Evolutionary conservation across 1,284 basidiomycete genomes (phyloP).

Genomic region (Sutorius eximius): DNA sequence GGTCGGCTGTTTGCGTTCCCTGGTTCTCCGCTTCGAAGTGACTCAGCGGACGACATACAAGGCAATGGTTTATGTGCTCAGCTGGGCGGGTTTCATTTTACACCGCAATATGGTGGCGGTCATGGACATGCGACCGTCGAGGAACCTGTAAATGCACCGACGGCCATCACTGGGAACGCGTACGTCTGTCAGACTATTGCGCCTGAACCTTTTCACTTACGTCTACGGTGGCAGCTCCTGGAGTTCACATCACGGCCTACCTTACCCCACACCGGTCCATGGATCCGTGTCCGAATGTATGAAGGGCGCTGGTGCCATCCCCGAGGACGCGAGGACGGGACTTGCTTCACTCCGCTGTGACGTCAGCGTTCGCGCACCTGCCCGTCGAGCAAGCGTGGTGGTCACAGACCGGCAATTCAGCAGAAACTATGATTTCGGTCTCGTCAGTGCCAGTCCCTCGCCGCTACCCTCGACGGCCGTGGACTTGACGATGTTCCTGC

Average conservation of each 20-base stretch:
- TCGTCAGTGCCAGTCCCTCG: slow-evolving; percentile 9
- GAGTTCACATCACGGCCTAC: slow-evolving; percentile 24
- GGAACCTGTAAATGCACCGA: slow-evolving; percentile 25
- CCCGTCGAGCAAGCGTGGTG: slow-evolving; percentile 19
- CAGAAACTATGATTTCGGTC: slow-evolving; percentile 7
- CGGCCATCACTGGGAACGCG: slow-evolving; percentile 28
- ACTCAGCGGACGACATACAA: slow-evolving; percentile 27
- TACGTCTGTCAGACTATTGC: slow-evolving; percentile 21
- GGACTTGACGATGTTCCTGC: slow-evolving; percentile 18
- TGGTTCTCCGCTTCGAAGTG: slow-evolving; percentile 9
- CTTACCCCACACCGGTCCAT: slow-evolving; percentile 25
- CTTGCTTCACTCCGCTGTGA: slow-evolving; percentile 22
- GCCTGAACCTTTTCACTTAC: slow-evolving; percentile 23
- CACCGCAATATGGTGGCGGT: slow-evolving; percentile 9
- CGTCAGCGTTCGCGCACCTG: slow-evolving; percentile 21
- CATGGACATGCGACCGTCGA: slow-evolving; percentile 19
- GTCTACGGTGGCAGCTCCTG: slow-evolving; percentile 29
- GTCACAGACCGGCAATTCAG: slow-evolving; percentile 15
- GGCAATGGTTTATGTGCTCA: slow-evolving; percentile 24
- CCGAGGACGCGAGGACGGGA: slow-evolving; percentile 31
- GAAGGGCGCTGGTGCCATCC: slow-evolving; percentile 14
- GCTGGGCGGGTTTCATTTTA: slow-evolving; percentile 30
- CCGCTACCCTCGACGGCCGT: slow-evolving; percentile 17
- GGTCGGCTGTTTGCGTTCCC: slow-evolving; percentile 10
- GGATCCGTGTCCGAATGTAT: slow-evolving; percentile 22